These are phyloP conservation scores for Geotrichum reessii DNA, from an alignment of 1,139 yeast genomes.

Conservation along the genomic window DNA sequence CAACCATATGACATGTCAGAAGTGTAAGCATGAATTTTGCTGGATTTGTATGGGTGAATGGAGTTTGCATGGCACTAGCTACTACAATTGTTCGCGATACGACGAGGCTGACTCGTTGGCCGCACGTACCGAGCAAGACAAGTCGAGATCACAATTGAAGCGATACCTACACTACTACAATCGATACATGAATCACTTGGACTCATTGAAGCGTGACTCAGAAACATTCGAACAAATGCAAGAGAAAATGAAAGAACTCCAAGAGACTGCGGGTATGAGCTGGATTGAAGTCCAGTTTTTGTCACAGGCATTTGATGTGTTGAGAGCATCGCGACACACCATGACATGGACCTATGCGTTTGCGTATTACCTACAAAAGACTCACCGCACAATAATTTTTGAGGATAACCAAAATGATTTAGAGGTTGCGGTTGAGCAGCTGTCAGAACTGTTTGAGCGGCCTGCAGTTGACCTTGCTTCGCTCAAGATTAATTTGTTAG, in stretches of 20 bases:
- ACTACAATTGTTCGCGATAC: constrained; percentile 63
- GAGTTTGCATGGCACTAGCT: constrained; percentile 61
- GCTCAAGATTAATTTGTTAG: constrained; percentile 33
- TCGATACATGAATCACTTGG: constrained; percentile 70
- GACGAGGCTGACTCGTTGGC: constrained; percentile 40
- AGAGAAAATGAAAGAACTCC: constrained; percentile 57
- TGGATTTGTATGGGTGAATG: constrained; percentile 88
- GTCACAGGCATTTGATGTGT: constrained; percentile 59
- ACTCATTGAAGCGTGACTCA: constrained; percentile 69
- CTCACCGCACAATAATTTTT: constrained; percentile 46
- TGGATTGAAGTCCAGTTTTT: constrained; percentile 91
- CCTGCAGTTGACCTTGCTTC: constrained; percentile 33
- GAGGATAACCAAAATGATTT: constrained; percentile 72
- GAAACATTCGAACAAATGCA: constrained; percentile 59
- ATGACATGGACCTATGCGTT: constrained; percentile 90
- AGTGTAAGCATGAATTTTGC: constrained; percentile 76
- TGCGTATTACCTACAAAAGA: constrained; percentile 57
- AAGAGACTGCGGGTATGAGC: constrained; percentile 57
- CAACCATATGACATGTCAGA: constrained; percentile 87
- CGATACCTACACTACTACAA: constrained; percentile 75
- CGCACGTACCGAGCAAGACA: constrained; percentile 36
- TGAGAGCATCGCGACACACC: constrained; percentile 67
- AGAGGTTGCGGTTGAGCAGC: constrained; percentile 68
- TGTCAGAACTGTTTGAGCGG: constrained; percentile 59
- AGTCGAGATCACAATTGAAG: constrained; percentile 44